Evolutionary conservation across 2,329 filamentous ascomycete species (phyloP), one percentile per base, ranked within the genome.

Genomic region (Claviceps spartinae): DNA sequence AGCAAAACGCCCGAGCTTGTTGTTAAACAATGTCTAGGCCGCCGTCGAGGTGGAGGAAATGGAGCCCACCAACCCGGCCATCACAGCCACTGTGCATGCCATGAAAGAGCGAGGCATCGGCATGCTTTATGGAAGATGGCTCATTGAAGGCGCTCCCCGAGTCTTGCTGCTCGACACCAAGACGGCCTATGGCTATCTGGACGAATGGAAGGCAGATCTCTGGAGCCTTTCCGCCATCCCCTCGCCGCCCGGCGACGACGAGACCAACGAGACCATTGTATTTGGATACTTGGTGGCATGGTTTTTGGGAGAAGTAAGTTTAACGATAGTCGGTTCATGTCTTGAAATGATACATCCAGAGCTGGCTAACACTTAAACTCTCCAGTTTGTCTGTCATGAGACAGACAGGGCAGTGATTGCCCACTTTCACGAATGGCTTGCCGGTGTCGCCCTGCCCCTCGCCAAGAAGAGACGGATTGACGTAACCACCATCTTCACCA

Each of bases 351-450:
- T 34, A 34, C 30, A 34, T 34, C 9, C 30, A 34, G 30, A 34
- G 30, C 30, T 34, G 9, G 30, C 30, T 34, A 34, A 34, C 30
- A 34, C 30, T 9, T 1, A 11, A 34, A 34, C 49, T 20, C 60
- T 43, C 9, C 50, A 95, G 90, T 97, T 90, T 67, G 88, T 95
- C 56, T 88, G 84, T 63, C 90, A 95, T 67, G 91, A 97, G 70
- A 93, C 87, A 70, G 84, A 83, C 59, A 86, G 82, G 63, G 93
- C 93, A 3, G 88, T 98, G 58, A 93, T 97, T 68, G 93, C 90
- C 52, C 93, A 98, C 69, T 97, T 97, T 74, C 93, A 98, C 74
- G 93, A 98, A 70, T 98, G 93, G 93, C 79, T 98, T 52, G 85
- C 93, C 11, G 93, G 91, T 69, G 93, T 97, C 48, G 91, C 88